These are phyloP conservation scores for Dothistroma septosporum DNA, from an alignment of 2,329 filamentous ascomycete species.

Conservation along the genomic window DNA sequence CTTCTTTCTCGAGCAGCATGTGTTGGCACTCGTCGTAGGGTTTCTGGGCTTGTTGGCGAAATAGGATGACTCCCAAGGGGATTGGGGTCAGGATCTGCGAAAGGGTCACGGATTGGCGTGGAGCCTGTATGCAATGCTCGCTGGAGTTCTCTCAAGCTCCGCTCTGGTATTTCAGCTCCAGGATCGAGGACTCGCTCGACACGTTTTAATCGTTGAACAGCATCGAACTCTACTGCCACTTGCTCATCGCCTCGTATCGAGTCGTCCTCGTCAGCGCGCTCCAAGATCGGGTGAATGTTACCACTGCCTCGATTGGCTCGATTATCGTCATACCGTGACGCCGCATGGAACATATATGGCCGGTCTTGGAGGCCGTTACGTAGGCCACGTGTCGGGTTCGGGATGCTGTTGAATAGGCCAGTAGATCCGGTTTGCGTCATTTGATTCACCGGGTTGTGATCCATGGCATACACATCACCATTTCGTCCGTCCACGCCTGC, in stretches of 20 bases:
- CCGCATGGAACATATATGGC: slow-evolving; percentile 36
- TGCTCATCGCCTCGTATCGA: slow-evolving; percentile 8
- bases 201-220: slow-evolving; percentile 4
- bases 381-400: slow-evolving; percentile 47
- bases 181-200: slow-evolving; percentile 6
- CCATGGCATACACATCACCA: slow-evolving; percentile 40
- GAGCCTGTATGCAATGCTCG: slow-evolving; percentile 11
- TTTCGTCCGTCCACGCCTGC: slow-evolving; percentile 34
- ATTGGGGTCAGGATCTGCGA: slow-evolving; percentile 38
- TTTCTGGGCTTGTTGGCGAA: slow-evolving; percentile 16
- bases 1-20: slow-evolving; percentile 17
- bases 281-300: slow-evolving; percentile 23
- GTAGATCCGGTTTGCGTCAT: slow-evolving; percentile 39
- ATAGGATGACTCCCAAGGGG: slow-evolving; percentile 35
- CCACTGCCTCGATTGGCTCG: slow-evolving; percentile 49
- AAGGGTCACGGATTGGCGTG: slow-evolving; percentile 33
- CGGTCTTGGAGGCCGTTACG: slow-evolving; percentile 39
- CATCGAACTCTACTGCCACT: slow-evolving; percentile 2
- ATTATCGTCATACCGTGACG: slow-evolving; percentile 47
- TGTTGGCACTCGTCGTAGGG: slow-evolving; percentile 28
- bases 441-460: slow-evolving; percentile 17
- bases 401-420: slow-evolving; percentile 45
- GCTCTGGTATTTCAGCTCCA: slow-evolving; percentile 6
- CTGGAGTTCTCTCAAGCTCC: slow-evolving; percentile 19
- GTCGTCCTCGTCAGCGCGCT: slow-evolving; percentile 23